Base-by-base conservation (phyloP, 345 rosid genomes). In the Melaleuca quinquenervia region DNA sequence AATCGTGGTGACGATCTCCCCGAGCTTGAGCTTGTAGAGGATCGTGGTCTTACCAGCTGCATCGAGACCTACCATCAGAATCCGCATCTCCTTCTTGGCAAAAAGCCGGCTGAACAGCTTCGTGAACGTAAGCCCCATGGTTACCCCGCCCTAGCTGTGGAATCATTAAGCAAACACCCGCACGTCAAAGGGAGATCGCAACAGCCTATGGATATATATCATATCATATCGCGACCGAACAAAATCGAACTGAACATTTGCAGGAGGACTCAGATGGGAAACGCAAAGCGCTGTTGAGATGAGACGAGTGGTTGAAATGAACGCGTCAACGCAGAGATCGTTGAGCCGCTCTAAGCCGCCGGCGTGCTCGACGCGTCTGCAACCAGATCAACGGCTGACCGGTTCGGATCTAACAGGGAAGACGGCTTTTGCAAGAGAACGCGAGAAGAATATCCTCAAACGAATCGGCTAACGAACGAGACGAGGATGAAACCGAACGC, bases 31-130 rank as follows among this genome's bases (percentile, higher is more conserved):
- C 95, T 95, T 95, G 90, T 95, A 95, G 82, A 95, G 24, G 84
- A 94, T 95, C 27, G 98, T 95, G 86, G 97, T 94, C 90, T 94
- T 94, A 91, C 97, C 97, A 82, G 97, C 95, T 54, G 97, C 97
- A 89, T 95, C 97, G 32, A 95, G 96, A 91, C 98, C 97, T 64
- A 95, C 96, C 98, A 95, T 95, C 89, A 95, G 89, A 91, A 95
- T 95, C 54, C 95, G 83, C 95, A 95, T 95, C 91, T 95, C 97
- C 93, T 83, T 94, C 92, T 93, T 94, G 41, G 95, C 94, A 82
- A 95, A 95, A 58, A 94, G 93, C 91, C 91, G 87, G 88, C 95
- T 92, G 86, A 95, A 94, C 15, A 95, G 95, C 93, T 95, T 95
- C 26, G 94, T 88, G 82, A 95, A 92, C 50, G 89, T 82, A 82